Base-by-base conservation (phyloP, 805 yeast genomes). In the Yamadazyma scolyti region DNA sequence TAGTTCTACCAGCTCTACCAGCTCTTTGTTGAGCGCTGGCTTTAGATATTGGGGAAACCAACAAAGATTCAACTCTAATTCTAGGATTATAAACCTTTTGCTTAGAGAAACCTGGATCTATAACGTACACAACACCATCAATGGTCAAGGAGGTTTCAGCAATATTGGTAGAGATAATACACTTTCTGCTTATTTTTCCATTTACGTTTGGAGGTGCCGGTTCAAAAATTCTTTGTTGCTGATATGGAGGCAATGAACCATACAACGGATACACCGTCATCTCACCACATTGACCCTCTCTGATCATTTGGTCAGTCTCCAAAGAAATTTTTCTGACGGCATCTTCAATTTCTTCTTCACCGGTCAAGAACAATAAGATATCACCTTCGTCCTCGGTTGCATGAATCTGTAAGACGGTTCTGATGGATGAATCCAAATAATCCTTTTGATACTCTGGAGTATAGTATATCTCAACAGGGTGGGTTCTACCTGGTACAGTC, bases 1-100 rank as follows among this genome's bases (percentile, higher is more conserved):
- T 77, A 5, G 97, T 90, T 77, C 98, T 90, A 67, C 98, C 98
- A 34, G 98, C 98, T 75, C 98, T 85, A 75, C 98, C 98, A 20
- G 97, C 97, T 61, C 98, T 78, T 62, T 90, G 98, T 62, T 90
- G 96, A 1, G 98, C 96, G 28, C 94, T 81, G 0, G 98, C 98
- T 62, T 88, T 89, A 8, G 97, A 89, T 40, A 93, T 89, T 21
- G 97, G 97, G 6, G 96, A 85, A 4, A 93, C 97, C 31, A 90
- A 70, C 46, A 90, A 68, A 1, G 97, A 87, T 59, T 90, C 97
- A 18, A 90, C 97, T 58, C 98, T 75, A 36, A 90, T 85, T 58
- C 97, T 75, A 30, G 98, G 97, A 55, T 90, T 93, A 63, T 88
- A 90, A 36, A 89, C 96, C 50, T 93, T 90, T 60, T 93, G 97